Conservation (phyloP, 2,329 filamentous ascomycete species). For the Cytospora piceae region DNA sequence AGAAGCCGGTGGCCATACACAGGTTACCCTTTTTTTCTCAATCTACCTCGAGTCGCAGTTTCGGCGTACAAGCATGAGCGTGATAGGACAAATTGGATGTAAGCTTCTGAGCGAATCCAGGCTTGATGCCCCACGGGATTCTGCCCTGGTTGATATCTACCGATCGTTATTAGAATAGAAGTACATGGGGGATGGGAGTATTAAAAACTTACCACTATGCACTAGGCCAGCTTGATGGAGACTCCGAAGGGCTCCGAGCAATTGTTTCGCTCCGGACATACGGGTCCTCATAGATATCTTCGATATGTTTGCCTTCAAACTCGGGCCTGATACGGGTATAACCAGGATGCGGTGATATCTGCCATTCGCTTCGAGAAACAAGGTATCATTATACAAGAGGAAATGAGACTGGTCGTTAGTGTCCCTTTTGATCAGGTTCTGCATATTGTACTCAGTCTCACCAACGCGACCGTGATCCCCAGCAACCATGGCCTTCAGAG, state of each 20-base stretch:
- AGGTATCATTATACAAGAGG: background rate
- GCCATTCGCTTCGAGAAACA: background rate
- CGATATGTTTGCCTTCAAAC: background rate
- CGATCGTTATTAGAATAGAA: no score
- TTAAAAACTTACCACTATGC: constrained; percentile 1
- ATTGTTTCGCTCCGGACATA: constrained; percentile 2
- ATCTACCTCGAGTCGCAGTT: no score
- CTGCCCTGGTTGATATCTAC: no score
- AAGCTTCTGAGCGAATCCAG: no score
- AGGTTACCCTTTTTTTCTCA: no score
- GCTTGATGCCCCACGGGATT: no score
- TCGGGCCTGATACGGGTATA: constrained; percentile 7
- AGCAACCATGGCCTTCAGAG: background rate
- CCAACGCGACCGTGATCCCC: constrained; percentile 3
- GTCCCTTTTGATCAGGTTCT: background rate
- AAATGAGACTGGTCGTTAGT: background rate
- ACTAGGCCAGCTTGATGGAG: constrained; percentile 5
- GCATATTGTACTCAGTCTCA: constrained; percentile 1
- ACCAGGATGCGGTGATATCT: background rate
- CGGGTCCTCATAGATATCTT: background rate
- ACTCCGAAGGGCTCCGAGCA: background rate
- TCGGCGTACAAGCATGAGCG: no score
- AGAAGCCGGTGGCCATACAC: no score
- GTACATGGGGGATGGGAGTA: no score
- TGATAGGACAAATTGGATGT: no score